Evolutionary conservation across 495 filamentous ascomycete species (phyloP).

Genomic region (Aspergillus cavernicola): DNA sequence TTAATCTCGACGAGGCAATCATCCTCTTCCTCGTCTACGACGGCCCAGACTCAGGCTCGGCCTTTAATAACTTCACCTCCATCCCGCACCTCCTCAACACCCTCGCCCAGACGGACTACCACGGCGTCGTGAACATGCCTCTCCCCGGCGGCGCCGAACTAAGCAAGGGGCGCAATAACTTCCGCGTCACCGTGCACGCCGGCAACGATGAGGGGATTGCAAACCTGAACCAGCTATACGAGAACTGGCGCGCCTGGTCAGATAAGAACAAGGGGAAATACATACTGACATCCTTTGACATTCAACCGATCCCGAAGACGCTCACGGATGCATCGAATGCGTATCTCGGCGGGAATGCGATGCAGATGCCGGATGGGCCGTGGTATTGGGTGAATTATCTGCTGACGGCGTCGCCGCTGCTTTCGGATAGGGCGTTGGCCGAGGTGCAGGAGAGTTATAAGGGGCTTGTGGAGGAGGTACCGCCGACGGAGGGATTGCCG

Average conservation of each 20-base stretch:
- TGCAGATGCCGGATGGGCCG: conserved; percentile 12
- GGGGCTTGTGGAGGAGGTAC: neutral
- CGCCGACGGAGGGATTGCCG: conserved; percentile 6
- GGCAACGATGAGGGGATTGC: neutral
- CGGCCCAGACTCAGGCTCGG: neutral
- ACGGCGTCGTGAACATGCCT: conserved; percentile 9
- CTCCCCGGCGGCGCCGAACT: conserved; percentile 8
- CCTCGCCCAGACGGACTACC: neutral
- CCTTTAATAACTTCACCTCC: conserved; percentile 7
- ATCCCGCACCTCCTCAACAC: conserved; percentile 9
- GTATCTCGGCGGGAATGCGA: conserved; percentile 3
- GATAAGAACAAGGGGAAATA: conserved; percentile 8
- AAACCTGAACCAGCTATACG: neutral
- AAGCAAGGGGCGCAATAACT: conserved; percentile 6
- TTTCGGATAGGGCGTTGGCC: neutral
- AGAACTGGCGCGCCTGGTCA: conserved; percentile 4
- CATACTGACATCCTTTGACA: neutral
- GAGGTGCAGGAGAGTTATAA: conserved; percentile 1
- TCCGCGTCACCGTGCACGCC: conserved; percentile 2
- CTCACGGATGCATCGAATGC: conserved; percentile 7
- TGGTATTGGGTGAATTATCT: conserved; percentile 12
- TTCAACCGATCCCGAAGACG: conserved; percentile 10
- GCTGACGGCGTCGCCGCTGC: conserved; percentile 10
- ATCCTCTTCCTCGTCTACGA: conserved; percentile 12
- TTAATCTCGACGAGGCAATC: conserved; percentile 10